A percentile compares a stretch with the other conserved stretches of the same genome.
Conservation (phyloP, 2,329 filamentous ascomycete genomes). For the Nannizziopsis barbatae region DNA sequence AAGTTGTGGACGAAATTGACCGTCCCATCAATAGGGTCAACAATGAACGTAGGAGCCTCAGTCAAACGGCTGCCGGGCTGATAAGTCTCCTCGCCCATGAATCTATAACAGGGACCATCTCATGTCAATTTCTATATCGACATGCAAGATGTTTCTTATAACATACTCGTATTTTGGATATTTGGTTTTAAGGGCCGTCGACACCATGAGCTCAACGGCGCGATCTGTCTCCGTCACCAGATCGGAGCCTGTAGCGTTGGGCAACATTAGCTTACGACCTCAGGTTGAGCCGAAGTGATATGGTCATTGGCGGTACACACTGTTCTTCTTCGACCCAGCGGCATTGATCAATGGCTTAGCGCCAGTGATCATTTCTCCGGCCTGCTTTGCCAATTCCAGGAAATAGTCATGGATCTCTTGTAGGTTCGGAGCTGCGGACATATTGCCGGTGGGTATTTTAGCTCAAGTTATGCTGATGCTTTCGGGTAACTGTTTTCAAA, state of each 20-base stretch:
- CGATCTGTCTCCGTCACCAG: conserved; percentile 54
- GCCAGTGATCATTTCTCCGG: conserved; percentile 34
- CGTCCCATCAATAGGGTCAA: conserved; percentile 55
- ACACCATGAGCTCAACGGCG: conserved; percentile 50
- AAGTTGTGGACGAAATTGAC: conserved; percentile 55
- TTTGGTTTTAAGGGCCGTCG: conserved; percentile 37
- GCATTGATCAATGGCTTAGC: conserved; percentile 31
- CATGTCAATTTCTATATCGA: not conserved
- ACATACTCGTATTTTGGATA: conserved; percentile 44
- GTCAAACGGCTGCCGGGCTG: conserved; percentile 43
- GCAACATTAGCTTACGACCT: not conserved
- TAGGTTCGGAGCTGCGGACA: conserved; percentile 19
- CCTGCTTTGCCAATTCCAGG: conserved; percentile 30
- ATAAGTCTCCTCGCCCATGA: conserved; percentile 53
- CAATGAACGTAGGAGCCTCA: conserved; percentile 47
- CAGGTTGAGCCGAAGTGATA: not conserved
- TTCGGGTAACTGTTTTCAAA: not conserved
- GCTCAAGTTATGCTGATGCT: not conserved
- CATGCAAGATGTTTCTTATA: not conserved
- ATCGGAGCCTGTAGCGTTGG: conserved; percentile 40
- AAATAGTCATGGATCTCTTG: conserved; percentile 36
- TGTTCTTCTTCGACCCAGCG: conserved; percentile 38
- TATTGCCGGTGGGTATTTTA: not conserved
- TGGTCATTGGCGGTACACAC: conserved; percentile 19
- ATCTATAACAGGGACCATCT: conserved; percentile 23